These are phyloP conservation scores for Elaeis guineensis DNA, from an alignment of 176 grass and related monocot species.

Conservation along the genomic window DNA sequence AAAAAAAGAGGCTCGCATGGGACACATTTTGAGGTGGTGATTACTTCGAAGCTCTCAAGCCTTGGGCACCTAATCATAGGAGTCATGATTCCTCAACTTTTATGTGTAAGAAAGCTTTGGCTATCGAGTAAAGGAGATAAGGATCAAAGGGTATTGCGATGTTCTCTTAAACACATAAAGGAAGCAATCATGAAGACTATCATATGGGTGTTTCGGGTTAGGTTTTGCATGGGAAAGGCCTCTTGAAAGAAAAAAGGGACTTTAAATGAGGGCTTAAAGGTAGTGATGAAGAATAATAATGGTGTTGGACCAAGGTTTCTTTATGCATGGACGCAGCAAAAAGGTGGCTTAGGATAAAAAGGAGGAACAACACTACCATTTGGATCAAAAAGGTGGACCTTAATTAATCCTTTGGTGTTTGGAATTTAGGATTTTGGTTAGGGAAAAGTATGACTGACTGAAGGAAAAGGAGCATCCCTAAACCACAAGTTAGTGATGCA, in stretches of 20 bases:
- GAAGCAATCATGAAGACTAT: conserved; percentile 29
- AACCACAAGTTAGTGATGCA: conserved; percentile 24
- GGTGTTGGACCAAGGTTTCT: conserved; percentile 28
- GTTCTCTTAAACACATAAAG: conserved; percentile 17
- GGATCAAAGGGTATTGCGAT: conserved; percentile 16
- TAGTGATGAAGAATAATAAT: conserved; percentile 23
- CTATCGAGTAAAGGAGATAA: conserved; percentile 6
- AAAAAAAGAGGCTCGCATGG: background rate
- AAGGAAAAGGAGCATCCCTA: conserved; percentile 15
- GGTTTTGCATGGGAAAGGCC: conserved; percentile 30
- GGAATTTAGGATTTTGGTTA: conserved; percentile 49
- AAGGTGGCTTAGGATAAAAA: conserved; percentile 14
- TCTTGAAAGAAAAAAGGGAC: conserved; percentile 12
- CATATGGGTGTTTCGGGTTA: conserved; percentile 32
- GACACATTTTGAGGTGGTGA: conserved; percentile 4
- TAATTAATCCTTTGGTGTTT: conserved; percentile 34
- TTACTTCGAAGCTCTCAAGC: conserved; percentile 25
- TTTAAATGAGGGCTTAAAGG: conserved; percentile 31
- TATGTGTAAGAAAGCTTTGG: conserved; percentile 7
- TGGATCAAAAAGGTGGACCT: conserved; percentile 35
- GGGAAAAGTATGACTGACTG: conserved; percentile 30
- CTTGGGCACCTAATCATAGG: conserved; percentile 45
- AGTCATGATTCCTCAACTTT: conserved; percentile 36
- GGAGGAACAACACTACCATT: conserved; percentile 21
- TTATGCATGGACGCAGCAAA: conserved; percentile 45